Evolutionary conservation across 345 rosid species (phyloP), one percentile per base, ranked within the genome.

Genomic region (Brassica carinata): DNA sequence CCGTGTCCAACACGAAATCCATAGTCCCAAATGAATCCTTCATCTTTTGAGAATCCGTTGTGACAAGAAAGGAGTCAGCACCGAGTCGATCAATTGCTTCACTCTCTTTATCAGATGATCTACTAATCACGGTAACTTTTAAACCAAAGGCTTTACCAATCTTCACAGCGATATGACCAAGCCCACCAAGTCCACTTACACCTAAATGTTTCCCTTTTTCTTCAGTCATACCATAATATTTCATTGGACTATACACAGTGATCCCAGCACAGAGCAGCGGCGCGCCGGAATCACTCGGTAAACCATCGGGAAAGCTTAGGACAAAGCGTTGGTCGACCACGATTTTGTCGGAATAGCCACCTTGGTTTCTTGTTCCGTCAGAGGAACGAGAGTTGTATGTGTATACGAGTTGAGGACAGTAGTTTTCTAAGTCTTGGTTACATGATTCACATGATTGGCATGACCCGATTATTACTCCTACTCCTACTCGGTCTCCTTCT

Each of bases 161-260:
- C 62, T 55, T 55, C 62, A 55, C 62, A 64, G 97, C 98, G 30
- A 92, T 79, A 84, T 94, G 98, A 73, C 97, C 98, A 69, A 94
- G 89, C 53, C 98, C 98, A 75, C 96, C 98, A 67, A 92, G 92
- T 73, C 98, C 98, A 11, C 83, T 90, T 4, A 94, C 86, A 73
- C 98, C 98, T 78, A 93, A 79, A 72, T 71, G 64, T 1, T 53
- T 71, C 40, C 74, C 74, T 71, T 53, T 71, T 30, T 55, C 74
- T 71, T 71, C 74, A 58, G 67, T 68, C 57, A 76, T 62, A 1
- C 84, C 86, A 13, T 66, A 90, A 27, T 87, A 85, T 67, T 70
- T 89, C 86, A 92, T 79, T 0, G 97, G 91, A 55, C 62, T 55
- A 55, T 55, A 55, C 62, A 55, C 62, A 7, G 62, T 55, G 62